Conservation (phyloP, 306 rosid genomes). For the Lagenaria siceraria region DNA sequence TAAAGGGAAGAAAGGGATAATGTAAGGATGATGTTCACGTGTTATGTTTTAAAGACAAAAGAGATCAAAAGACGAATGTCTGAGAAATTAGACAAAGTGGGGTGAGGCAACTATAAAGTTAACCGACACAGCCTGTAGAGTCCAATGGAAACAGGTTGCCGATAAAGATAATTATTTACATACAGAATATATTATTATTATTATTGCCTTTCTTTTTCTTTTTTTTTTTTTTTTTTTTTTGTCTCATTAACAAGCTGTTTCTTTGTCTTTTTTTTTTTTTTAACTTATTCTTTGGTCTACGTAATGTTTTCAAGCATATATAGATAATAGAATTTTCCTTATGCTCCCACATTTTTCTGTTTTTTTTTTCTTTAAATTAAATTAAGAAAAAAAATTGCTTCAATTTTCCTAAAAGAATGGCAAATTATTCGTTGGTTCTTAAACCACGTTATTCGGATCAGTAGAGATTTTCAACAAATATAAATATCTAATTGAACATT, state of each 20-base stretch:
- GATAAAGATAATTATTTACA: background rate
- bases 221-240: background rate
- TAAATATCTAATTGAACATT: too few species aligned
- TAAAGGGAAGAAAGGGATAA: background rate
- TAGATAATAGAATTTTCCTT: background rate
- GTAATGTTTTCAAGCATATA: background rate
- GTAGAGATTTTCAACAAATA: background rate
- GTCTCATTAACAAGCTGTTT: conserved; percentile 8
- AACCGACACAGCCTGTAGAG: background rate
- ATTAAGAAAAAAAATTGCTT: too few species aligned
- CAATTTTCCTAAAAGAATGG: background rate
- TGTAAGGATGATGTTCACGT: background rate
- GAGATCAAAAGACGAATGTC: background rate
- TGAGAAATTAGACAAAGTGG: background rate
- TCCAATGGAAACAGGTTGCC: conserved; percentile 1
- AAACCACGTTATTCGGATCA: background rate
- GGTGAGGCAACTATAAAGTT: background rate
- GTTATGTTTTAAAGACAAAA: background rate
- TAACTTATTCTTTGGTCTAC: conserved; percentile 4
- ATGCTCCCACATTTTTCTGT: background rate
- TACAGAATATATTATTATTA: background rate
- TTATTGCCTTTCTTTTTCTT: background rate
- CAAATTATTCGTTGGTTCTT: background rate
- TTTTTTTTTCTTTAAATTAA: background rate
- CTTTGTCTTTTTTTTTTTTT: background rate